Base-by-base conservation (phyloP, 2,329 filamentous ascomycete species). In the Dactylonectria estremocensis region DNA sequence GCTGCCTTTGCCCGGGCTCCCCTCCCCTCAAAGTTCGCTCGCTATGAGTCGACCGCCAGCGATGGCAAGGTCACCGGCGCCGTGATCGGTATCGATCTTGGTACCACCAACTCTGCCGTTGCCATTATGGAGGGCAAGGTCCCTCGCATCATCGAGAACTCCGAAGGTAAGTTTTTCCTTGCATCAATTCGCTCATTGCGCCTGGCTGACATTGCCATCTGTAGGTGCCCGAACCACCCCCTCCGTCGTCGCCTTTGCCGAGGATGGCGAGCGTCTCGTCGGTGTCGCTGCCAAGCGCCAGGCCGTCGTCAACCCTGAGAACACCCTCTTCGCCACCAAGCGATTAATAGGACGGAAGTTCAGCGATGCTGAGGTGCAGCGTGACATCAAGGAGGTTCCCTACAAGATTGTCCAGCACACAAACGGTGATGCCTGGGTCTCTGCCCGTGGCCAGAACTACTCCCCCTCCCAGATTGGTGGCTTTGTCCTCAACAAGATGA, bases 371-470 rank as follows among this genome's bases (percentile, higher is more conserved):
- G 95, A 98, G 88, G 94, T 97, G 67, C 95, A 98, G 89, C 93
- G 95, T 79, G 95, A 98, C 81, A 93, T 98, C 81, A 95, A 97
- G 87, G 94, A 98, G 85, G 95, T 98, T 13, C 95, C 95, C 68
- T 98, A 97, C 90, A 98, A 97, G 91, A 98, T 98, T 76, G 92
- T 97, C 67, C 95, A 97, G 87, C 95, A 98, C 90, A 91, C 86
- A 86, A 98, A 98, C 82, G 95, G 95, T 77, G 95, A 98, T 81
- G 95, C 95, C 71, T 98, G 95, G 95, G 93, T 98, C 72, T 91
- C 95, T 84, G 93, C 95, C 77, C 94, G 95, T 76, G 95, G 92
- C 80, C 91, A 98, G 85, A 97, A 95, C 84, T 98, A 98, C 89
- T 98, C 95, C 74, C 95, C 95, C 65, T 97, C 95, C n/a, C 95